Evolutionary conservation across 2,329 filamentous ascomycete species (phyloP), one percentile per base, ranked within the genome.

Genomic region (Zymoseptoria ardabiliae): DNA sequence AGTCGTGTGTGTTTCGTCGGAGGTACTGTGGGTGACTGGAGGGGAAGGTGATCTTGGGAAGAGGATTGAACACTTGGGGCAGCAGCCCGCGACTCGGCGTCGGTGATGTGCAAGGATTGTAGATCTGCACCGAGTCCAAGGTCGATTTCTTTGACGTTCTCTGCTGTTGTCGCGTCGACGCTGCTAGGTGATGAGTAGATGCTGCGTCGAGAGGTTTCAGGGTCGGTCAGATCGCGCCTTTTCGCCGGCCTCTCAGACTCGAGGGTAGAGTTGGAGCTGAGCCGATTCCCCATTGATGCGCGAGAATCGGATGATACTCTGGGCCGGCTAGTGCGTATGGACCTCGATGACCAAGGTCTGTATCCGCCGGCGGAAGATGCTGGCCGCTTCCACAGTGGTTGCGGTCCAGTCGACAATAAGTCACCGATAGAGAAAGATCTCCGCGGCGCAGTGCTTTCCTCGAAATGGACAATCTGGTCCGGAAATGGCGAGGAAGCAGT

Each of bases 341-440:
- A 65, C 59, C 60, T 60, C 10, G 61, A 60, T 28, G 67, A 66
- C 56, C 68, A 69, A 69, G 59, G 58, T 50, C 63, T 66, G 68
- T 65, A 69, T 75, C 70, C 69, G 62, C 71, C 72, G 41, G 71
- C 66, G 19, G 70, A 66, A 9, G 51, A 28, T 45, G 17, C 11
- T 22, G 74, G 72, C 51, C 71, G 63, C 68, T 73, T 77, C 71
- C 71, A 74, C 64, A 73, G 62, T 48, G 67, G 65, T 53, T 70
- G 72, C 58, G 69, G 72, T 55, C 68, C 73, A 56, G 69, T 70
- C 55, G 71, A 73, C 58, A 76, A 71, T 52, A 77, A 70, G 63
- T 81, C 77, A 56, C 73, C 72, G 58, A 81, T 75, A 23, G 80
- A 81, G 72, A 82, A 81, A 59, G 80, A 81, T 56, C 78, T 76